Percentiles rank a stretch among this genome's conserved stretches.
Conservation (phyloP, 257 asterid species). For the Asclepias syriaca region DNA sequence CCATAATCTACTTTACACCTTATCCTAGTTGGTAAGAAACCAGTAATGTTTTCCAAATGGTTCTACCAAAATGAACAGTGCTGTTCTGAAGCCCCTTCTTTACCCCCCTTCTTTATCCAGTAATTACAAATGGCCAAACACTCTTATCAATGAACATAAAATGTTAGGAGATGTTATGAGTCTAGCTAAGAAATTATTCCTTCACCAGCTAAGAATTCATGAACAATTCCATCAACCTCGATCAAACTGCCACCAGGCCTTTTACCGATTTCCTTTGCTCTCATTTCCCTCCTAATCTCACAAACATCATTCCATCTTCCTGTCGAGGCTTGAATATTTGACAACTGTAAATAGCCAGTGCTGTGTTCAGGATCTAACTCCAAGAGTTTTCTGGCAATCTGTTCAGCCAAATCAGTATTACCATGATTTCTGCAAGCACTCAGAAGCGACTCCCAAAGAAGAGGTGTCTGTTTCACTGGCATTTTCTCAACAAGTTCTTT, state of each 20-base stretch:
- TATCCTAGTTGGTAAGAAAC: not conserved
- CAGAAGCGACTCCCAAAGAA: conserved; percentile 34
- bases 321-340: conserved; percentile 29
- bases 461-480: conserved; percentile 24
- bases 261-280: conserved; percentile 19
- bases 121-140: no score
- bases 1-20: not conserved
- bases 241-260: conserved; percentile 36
- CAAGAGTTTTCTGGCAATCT: conserved; percentile 25
- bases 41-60: not conserved
- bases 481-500: conserved; percentile 26
- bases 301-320: conserved; percentile 27
- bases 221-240: conserved; percentile 36
- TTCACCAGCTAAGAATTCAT: conserved; percentile 38
- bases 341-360: conserved; percentile 33
- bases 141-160: not conserved
- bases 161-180: not conserved
- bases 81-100: not conserved
- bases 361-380: conserved; percentile 29
- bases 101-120: not conserved
- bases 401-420: conserved; percentile 28
- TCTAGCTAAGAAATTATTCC: conserved; percentile 20
- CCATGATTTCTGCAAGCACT: conserved; percentile 34
- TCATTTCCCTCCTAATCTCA: conserved; percentile 31
- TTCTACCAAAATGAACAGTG: not conserved